Evolutionary conservation across 1,139 yeast genomes (phyloP), one percentile per base, ranked within the genome.

Genomic region (Kluyveromyces sp.): DNA sequence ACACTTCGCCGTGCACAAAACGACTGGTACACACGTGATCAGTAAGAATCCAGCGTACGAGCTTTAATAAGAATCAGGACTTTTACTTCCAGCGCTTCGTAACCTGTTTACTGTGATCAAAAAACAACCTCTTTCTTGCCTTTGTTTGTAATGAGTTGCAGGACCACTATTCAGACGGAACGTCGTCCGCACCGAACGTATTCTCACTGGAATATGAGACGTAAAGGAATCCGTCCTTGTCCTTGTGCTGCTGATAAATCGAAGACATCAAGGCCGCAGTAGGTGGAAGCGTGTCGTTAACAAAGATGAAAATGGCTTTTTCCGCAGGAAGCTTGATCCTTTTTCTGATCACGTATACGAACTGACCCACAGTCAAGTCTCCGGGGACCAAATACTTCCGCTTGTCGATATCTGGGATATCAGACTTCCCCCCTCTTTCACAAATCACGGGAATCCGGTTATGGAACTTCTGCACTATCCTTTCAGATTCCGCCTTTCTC

Each of bases 381-480:
- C 92, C 83, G 9, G 98, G 98, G 9, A 92, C 98, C 56, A 92
- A 76, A 63, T 92, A 92, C 70, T 92, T 92, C 67, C 96, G 83
- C 75, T 92, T 92, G 67, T 92, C 98, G 62, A 92, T 88, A 56
- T 89, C 94, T 43, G 94, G 95, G 53, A 92, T 86, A 64, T 92
- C 97, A 41, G 95, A 83, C 68, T 92, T 92, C 68, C 89, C 97
- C 36, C 92, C 97, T 70, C 89, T 85, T 69, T 92, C 98, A 67
- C 98, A 94, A 59, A 92, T 92, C 28, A 85, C 96, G 9, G 98
- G 98, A 50, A 92, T 87, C 58, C 98, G 77, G 65, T 92, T 96
- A 49, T 78, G 75, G 68, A 89, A 92, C 65, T 94, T 84, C 59
- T 84, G 83, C 51, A 88, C 79, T 63, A 92, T 92, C 60, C 97